Percentiles rank a stretch among this genome's conserved stretches.
These are phyloP conservation scores for Euphrasia confusa DNA, from an alignment of 257 asterid species.

Conservation along the genomic window DNA sequence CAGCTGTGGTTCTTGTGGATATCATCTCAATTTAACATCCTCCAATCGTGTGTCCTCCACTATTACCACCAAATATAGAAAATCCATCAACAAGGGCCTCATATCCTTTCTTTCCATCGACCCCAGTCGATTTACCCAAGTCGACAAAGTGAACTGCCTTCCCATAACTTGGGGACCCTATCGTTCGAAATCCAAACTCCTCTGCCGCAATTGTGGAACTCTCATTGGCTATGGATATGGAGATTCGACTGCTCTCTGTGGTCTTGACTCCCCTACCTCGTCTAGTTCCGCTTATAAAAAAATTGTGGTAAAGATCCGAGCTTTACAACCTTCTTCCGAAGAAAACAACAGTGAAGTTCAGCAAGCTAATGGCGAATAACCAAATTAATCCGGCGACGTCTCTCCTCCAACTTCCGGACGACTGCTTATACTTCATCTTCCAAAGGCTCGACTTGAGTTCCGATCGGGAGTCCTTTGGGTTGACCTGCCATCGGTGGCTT, in stretches of 20 bases:
- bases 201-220: conserved; percentile 70
- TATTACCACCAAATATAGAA: conserved; percentile 50
- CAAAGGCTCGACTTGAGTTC: conserved; percentile 36
- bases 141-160: conserved; percentile 59
- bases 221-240: conserved; percentile 64
- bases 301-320: conserved; percentile 53
- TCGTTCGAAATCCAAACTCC: conserved; percentile 62
- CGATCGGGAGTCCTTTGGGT: conserved; percentile 64
- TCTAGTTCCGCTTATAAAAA: conserved; percentile 55
- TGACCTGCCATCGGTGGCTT: conserved; percentile 69
- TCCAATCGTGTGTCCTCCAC: conserved; percentile 54
- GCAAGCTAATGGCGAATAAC: conserved; percentile 30
- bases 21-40: conserved; percentile 60
- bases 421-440: conserved; percentile 46
- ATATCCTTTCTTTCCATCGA: conserved; percentile 57
- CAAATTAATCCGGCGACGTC: conserved; percentile 24
- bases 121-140: conserved; percentile 79
- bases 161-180: conserved; percentile 55
- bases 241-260: conserved; percentile 57
- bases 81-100: conserved; percentile 57
- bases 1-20: conserved; percentile 91
- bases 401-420: conserved; percentile 23
- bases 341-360: conserved; percentile 22
- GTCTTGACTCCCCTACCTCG: conserved; percentile 58
- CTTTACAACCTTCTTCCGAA: conserved; percentile 58